Base-by-base conservation (phyloP, 768 basidiomycete genomes). In the Serendipita vermifera region DNA sequence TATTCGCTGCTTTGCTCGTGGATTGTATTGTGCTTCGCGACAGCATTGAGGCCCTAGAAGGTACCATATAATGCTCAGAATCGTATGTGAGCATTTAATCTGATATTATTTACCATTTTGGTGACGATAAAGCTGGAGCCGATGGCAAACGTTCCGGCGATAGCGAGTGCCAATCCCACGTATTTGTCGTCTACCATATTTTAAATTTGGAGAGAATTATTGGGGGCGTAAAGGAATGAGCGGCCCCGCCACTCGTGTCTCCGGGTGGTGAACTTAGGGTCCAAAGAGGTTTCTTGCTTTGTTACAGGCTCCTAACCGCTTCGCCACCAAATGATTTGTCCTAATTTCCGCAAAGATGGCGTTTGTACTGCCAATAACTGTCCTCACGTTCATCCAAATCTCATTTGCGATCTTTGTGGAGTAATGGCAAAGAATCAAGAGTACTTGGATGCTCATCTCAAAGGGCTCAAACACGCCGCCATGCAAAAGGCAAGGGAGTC, bases 121-220 rank as follows among this genome's bases (percentile, higher is more conserved):
- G 94, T 99, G 67, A 99, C 94, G 66, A 99, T 96, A 68, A 92
- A 96, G 69, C 91, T 94, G 36, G 85, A 87, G 51, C 96, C 94
- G 62, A 98, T 98, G 58, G 86, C 82, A 24, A 87, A 65, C 11
- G 87, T 86, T 62, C 89, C 80, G 17, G 83, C 81, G 48, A 98
- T 71, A 55, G 96, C 93, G 56, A 99, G 80, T 24, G 80, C 77
- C 54, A 99, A 78, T 31, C 96, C 96, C 48, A 97, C 89, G 67
- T 91, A 94, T 73, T 92, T 96, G 72, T 96, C 94, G 63, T 96
- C 89, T 24, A 90, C 72, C 82, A 86, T 85, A 17, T 7, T 51
- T 20, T 15, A 27, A 57, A 43, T 14, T 31, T 35, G 24, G 35
- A 22, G 6, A n/a, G 48, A 46, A n/a, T n/a, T 20, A 43, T 33